Base-by-base conservation (phyloP, 2,329 filamentous ascomycete genomes). In the Xylogone sp. region DNA sequence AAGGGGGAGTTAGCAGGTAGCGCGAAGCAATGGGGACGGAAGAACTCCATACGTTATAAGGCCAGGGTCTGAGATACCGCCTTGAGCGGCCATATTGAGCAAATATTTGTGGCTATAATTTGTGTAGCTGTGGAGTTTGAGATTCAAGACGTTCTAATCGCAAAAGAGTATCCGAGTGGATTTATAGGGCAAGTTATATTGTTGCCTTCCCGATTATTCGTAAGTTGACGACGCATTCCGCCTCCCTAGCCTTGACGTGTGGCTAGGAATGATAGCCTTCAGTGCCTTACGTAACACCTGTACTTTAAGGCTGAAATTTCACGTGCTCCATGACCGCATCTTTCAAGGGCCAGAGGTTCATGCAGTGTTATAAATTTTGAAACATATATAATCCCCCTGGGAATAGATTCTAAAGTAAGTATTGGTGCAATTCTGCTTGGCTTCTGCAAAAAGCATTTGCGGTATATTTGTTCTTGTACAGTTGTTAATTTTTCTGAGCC, bases 1-100 rank as follows among this genome's bases (percentile, higher is more conserved):
- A 56, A 49, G 54, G 46, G 31, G 46, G 31, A 53, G 56, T 61
- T 53, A 62, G 65, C 58, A 55, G 43, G 24, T 46, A 58, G 62
- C 59, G 55, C 53, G 62, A 58, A 54, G 42, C 43, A 49, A 51
- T 45, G 48, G 50, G 48, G 29, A 44, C 51, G 58, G 51, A 56
- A 53, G 62, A 54, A 47, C 54, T 68, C 24, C 74, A 56, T 67
- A 84, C 82, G 82, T 83, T 72, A 85, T 85, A 62, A 85, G 78
- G 64, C 80, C 78, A 60, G 82, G 82, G 73, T 85, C 82, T 56
- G 82, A 83, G 69, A 85, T 85, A 64, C 82, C 82, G 60, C 81
- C 82, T 68, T 60, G 61, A 52, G 63, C 58, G 53, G 65, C 51
- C 61, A 63, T 64, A 50, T 56, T 62, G 53, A 42, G 42, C 42